These are phyloP conservation scores for Suhomyces chickasaworum DNA, from an alignment of 1,139 yeast species.

Conservation along the genomic window DNA sequence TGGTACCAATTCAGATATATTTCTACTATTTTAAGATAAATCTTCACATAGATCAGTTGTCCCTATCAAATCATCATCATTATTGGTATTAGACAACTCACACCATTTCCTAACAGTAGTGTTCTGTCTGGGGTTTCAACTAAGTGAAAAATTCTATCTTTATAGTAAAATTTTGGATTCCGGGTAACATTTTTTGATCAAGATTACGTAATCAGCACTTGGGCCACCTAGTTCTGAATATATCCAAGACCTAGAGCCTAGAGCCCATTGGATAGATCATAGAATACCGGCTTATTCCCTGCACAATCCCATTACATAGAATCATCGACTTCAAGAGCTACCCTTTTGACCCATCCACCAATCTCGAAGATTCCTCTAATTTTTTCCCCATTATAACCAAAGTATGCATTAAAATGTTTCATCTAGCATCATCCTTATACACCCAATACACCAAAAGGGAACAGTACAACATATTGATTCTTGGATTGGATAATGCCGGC, in stretches of 20 bases:
- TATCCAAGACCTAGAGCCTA: background rate
- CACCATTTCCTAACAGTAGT: constrained; percentile 12
- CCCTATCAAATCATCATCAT: constrained; percentile 39
- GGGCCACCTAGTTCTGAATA: constrained; percentile 1
- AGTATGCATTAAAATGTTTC: constrained; percentile 35
- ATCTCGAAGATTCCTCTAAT: background rate
- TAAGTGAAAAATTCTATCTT: constrained; percentile 1
- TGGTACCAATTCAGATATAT: constrained; percentile 12
- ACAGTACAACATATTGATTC: constrained; percentile 63
- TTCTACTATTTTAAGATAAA: constrained; percentile 29
- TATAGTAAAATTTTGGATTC: background rate
- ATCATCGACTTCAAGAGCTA: background rate
- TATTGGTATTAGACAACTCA: constrained; percentile 6
- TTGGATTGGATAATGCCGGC: constrained; percentile 96
- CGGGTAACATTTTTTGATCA: constrained; percentile 11
- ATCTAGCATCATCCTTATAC: constrained; percentile 48
- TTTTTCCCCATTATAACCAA: background rate
- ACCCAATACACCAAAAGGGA: constrained; percentile 52
- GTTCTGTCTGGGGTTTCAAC: constrained; percentile 1
- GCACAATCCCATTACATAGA: background rate
- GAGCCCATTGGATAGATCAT: background rate
- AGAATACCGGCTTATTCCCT: background rate
- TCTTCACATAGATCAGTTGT: constrained; percentile 39
- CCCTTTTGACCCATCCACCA: background rate
- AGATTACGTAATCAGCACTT: constrained; percentile 3